Conservation (phyloP, 139 green algal species). For the Tetraselmis striata region DNA sequence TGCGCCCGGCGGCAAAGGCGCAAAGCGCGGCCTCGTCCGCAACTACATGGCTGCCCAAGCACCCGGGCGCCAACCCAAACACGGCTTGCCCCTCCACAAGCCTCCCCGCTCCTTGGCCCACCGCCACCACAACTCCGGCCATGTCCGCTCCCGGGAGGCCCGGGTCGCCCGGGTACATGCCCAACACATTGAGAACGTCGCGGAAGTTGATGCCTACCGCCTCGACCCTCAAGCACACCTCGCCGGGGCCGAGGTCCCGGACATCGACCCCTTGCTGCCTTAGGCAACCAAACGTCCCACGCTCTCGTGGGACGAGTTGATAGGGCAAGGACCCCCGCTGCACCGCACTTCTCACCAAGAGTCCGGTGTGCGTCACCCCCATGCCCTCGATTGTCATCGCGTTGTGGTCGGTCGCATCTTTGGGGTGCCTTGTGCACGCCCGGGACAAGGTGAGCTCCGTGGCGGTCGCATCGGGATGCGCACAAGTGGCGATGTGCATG, state of each 20-base stretch:
- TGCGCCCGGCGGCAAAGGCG: slow-evolving; percentile 50
- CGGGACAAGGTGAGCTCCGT: background rate
- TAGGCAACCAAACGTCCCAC: background rate
- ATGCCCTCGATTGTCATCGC: background rate
- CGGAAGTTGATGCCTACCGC: slow-evolving; percentile 85
- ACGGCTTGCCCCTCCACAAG: slow-evolving; percentile 46
- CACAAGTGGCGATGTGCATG: background rate
- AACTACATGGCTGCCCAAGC: slow-evolving; percentile 55
- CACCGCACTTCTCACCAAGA: background rate
- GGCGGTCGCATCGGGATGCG: background rate
- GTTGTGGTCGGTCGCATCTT: background rate
- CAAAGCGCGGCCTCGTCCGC: slow-evolving; percentile 26
- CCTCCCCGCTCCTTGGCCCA: slow-evolving; percentile 12
- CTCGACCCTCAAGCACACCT: slow-evolving; percentile 40
- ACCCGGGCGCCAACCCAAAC: slow-evolving; percentile 71
- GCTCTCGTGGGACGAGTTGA: background rate
- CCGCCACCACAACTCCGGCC: slow-evolving; percentile 64
- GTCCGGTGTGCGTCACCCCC: background rate
- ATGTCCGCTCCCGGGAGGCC: slow-evolving; percentile 71
- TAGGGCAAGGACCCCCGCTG: background rate
- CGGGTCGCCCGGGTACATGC: slow-evolving; percentile 86
- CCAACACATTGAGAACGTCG: slow-evolving; percentile 71
- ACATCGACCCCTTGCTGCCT: background rate
- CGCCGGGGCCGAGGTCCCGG: too few relatives aligned
- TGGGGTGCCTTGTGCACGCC: background rate